Evolutionary conservation across 441 rosid genomes (phyloP), one percentile per base, ranked within the genome.

Genomic region (Croton setiger): DNA sequence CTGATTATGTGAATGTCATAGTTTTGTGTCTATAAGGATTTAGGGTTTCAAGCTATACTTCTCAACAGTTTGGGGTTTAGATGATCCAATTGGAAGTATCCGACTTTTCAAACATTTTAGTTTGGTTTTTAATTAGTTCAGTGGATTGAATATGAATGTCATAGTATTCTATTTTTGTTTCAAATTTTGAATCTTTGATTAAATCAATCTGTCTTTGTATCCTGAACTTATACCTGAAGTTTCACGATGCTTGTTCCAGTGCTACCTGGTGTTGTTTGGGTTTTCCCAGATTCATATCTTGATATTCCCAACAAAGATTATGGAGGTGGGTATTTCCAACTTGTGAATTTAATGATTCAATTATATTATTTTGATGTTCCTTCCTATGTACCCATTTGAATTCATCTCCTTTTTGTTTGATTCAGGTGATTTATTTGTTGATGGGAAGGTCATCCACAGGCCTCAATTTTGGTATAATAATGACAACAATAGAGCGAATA

Each of bases 251-350:
- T 20, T 49, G 21, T 11, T 56, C 33, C 77, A 94, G 99, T 79
- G 15, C 73, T 87, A 63, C 97, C 92, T 62, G 91, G 92, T 73
- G 98, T 94, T 54, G 91, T 92, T 20, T 94, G 97, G 99, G 98
- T 94, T 45, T 79, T 94, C 18, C 98, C 97, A 0, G 99, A 94
- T 87, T 92, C 99, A 3, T 92, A 88, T 74, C 91, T 90, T 33
- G 98, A 94, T 72, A 98, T 94, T 61, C 99, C 94, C 62, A 92
- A 88, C 83, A 94, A 90, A 75, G 98, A 94, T 73, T 94, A 94
- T 75, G 99, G 98, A 83, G 99, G 99, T 90, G 47, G 23, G 86
- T 75, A 44, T 31, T 62, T 10, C 9, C 39, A 5, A 3, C 18
- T 35, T 44, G 15, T 48, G 37, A 44, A 36, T 33, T 49, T 13